Base-by-base conservation (phyloP, 805 yeast genomes). In the Jamesozyma spencerorum region DNA sequence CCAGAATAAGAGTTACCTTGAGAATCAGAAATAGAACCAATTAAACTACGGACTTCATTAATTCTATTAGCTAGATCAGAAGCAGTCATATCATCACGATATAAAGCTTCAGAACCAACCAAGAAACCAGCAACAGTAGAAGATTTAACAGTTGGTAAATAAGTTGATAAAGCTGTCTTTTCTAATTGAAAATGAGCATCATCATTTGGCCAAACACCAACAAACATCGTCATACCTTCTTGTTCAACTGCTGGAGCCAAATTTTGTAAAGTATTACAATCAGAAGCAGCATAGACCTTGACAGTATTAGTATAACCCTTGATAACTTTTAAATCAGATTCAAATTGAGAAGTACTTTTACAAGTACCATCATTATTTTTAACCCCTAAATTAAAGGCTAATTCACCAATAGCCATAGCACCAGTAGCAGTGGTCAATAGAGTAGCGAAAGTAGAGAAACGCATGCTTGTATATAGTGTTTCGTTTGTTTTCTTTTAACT, bases 201-300 rank as follows among this genome's bases (percentile, higher is more conserved):
- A 58, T 86, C 95, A 40, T 73, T 85, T 63, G 97, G 97, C 97
- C 97, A 90, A 52, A 90, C 74, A 62, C 97, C 97, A 34, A 85
- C 68, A 62, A 85, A 75, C 34, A 84, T 62, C 53, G 77, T 71
- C 74, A 87, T 83, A 43, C 87, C 85, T 49, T 78, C 79, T 43
- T 68, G 67, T 58, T 81, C 88, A 40, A 85, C 86, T 46, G 85
- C 95, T 36, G 96, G 95, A 42, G 87, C 95, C 49, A 90, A 69
- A 56, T 70, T 70, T 66, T 81, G 75, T 58, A 90, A 72, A 44
- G 96, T 84, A 74, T 87, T 80, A 73, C 97, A 90, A 65, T 85
- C 94, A n/a, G 94, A 80, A 37, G 83, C 87, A 24, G 97, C 92
- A 62, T 86, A 90, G 30, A 90, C 83, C 65, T 88, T 85, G 53